These are phyloP conservation scores for Polytolypa hystricis DNA, from an alignment of 2,329 filamentous ascomycete genomes.

Conservation along the genomic window DNA sequence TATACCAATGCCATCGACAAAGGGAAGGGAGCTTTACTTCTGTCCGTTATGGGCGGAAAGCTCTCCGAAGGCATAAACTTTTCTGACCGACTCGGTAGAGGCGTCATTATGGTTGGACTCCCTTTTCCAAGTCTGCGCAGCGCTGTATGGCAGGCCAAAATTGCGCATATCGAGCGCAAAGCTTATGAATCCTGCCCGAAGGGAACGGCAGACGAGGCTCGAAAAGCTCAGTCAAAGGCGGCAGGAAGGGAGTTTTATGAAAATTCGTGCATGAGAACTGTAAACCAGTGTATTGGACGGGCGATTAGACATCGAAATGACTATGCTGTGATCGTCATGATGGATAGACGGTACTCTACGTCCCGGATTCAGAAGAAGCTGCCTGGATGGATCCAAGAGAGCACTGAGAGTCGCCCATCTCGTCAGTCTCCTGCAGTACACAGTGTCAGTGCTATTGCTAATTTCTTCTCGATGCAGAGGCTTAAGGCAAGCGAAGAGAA, in stretches of 20 bases:
- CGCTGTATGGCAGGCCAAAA: constrained; percentile 85
- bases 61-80: constrained; percentile 99
- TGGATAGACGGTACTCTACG: constrained; percentile 69
- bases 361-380: constrained; percentile 66
- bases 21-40: constrained; percentile 61
- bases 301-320: constrained; percentile 81
- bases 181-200: constrained; percentile 21
- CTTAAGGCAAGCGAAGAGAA: too few species aligned
- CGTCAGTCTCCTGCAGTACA: too few species aligned
- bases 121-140: constrained; percentile 86
- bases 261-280: constrained; percentile 90
- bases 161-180: constrained; percentile 69
- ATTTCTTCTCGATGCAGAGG: too few species aligned
- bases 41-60: constrained; percentile 87
- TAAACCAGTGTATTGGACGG: constrained; percentile 91
- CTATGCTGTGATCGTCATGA: constrained; percentile 79
- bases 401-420: constrained; percentile 35
- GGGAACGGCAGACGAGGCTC: constrained; percentile 14
- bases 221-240: constrained; percentile 29
- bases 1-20: constrained; percentile 59
- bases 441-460: too few species aligned
- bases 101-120: constrained; percentile 81
- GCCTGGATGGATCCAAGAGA: constrained; percentile 76
- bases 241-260: constrained; percentile 74
- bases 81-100: constrained; percentile 76